Conservation (phyloP, 305 asterid species). For the Fraxinus sp. region DNA sequence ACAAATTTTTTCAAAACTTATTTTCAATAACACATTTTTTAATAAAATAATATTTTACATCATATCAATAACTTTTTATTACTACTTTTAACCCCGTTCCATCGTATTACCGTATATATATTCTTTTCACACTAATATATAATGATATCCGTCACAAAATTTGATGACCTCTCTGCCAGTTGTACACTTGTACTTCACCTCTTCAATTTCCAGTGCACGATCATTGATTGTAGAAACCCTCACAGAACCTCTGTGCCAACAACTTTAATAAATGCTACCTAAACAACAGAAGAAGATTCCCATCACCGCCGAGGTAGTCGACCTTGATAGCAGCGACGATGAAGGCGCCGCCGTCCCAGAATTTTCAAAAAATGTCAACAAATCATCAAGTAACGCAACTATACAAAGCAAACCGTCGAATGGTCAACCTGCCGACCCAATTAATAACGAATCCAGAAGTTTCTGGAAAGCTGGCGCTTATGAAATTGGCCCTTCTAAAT, state of each 20-base stretch:
- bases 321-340: slow-evolving; percentile 78
- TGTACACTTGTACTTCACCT: neutral
- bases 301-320: slow-evolving; percentile 47
- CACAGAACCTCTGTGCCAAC: neutral
- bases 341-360: slow-evolving; percentile 35
- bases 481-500: slow-evolving; percentile 45
- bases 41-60: no score
- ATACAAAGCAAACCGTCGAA: slow-evolving; percentile 29
- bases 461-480: slow-evolving; percentile 96
- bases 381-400: slow-evolving; percentile 21
- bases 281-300: slow-evolving; percentile 34
- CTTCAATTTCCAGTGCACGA: neutral
- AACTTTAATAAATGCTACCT: slow-evolving; percentile 35
- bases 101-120: no score
- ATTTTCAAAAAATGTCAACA: neutral
- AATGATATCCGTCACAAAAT: no score
- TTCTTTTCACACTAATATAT: no score
- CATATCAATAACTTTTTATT: no score
- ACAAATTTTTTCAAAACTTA: no score
- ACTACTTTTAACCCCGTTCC: no score
- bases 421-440: slow-evolving; percentile 25
- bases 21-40: no score
- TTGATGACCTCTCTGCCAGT: neutral
- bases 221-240: neutral
- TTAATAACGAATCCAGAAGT: slow-evolving; percentile 49